Evolutionary conservation across 352 stramenopile species (phyloP).

Genomic region (Phytopythium sindhum): DNA sequence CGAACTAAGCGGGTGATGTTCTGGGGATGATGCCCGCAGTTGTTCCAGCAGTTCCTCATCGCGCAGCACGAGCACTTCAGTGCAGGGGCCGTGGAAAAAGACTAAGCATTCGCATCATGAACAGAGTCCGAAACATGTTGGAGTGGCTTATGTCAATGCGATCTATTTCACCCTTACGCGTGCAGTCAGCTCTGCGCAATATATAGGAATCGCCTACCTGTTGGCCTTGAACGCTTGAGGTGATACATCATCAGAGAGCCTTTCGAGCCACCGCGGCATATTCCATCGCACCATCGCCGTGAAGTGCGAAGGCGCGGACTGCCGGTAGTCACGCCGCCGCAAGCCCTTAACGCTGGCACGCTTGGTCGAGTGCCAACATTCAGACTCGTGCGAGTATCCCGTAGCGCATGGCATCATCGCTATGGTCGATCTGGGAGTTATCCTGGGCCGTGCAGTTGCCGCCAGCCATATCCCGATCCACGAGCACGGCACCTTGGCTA

Average conservation of each 20-base stretch:
- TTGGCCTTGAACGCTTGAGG: background rate
- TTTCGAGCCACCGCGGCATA: background rate
- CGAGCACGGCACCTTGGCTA: background rate
- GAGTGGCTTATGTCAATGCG: no score
- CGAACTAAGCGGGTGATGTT: background rate
- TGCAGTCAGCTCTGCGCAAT: background rate
- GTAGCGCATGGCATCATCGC: no score
- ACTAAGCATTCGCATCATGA: background rate
- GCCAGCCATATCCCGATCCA: background rate
- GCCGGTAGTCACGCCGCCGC: no score
- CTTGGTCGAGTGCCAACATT: no score
- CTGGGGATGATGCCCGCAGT: conserved; percentile 16
- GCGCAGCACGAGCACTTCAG: conserved; percentile 45
- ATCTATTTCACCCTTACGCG: background rate
- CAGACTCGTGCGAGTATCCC: no score
- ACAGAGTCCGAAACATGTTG: background rate
- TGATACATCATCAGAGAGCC: background rate
- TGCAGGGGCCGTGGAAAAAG: background rate
- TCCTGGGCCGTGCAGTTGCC: background rate
- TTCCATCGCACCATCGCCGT: no score
- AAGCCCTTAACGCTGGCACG: no score
- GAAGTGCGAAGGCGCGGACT: no score
- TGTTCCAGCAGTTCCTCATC: conserved; percentile 55
- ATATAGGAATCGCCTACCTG: background rate
- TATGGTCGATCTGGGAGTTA: no score